Evolutionary conservation across 2,329 filamentous ascomycete genomes (phyloP).

Genomic region (Ustulina deusta): DNA sequence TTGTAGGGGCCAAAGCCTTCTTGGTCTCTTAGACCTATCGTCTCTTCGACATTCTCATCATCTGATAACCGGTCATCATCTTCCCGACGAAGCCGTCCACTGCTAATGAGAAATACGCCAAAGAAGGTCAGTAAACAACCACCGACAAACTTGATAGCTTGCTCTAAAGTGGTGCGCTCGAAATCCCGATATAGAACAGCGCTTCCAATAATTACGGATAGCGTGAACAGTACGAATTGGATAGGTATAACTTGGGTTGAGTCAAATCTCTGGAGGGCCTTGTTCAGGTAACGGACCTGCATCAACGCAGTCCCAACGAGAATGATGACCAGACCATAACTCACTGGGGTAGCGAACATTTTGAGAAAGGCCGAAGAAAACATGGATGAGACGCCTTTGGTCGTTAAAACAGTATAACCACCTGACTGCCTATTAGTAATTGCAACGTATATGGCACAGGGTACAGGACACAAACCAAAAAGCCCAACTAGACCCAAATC

Average conservation of each 20-base stretch:
- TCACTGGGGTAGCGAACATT: constrained; percentile 90
- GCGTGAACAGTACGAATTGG: constrained; percentile 95
- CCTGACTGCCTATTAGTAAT: constrained; percentile 61
- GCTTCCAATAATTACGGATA: constrained; percentile 94
- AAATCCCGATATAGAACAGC: constrained; percentile 96
- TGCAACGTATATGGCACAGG: background rate
- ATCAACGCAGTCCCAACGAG: constrained; percentile 88
- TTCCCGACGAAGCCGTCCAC: constrained; percentile 72
- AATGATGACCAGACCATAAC: constrained; percentile 84
- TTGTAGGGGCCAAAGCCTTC: constrained; percentile 54
- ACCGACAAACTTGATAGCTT: constrained; percentile 86
- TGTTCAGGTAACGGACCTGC: constrained; percentile 98
- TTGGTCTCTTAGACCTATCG: constrained; percentile 67
- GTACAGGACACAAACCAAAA: constrained; percentile 71
- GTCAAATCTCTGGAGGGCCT: constrained; percentile 87
- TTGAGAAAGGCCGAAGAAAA: constrained; percentile 90
- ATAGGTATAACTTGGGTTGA: constrained; percentile 98
- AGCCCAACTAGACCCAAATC: constrained; percentile 93
- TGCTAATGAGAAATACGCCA: constrained; percentile 97
- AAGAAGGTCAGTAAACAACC: constrained; percentile 94
- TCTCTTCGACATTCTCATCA: constrained; percentile 71
- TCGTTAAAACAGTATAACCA: constrained; percentile 95
- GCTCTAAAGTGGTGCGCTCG: constrained; percentile 79
- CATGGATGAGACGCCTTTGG: constrained; percentile 95
- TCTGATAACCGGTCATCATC: constrained; percentile 71